Base-by-base conservation (phyloP, 768 basidiomycete genomes). In the Paxillus involutus region DNA sequence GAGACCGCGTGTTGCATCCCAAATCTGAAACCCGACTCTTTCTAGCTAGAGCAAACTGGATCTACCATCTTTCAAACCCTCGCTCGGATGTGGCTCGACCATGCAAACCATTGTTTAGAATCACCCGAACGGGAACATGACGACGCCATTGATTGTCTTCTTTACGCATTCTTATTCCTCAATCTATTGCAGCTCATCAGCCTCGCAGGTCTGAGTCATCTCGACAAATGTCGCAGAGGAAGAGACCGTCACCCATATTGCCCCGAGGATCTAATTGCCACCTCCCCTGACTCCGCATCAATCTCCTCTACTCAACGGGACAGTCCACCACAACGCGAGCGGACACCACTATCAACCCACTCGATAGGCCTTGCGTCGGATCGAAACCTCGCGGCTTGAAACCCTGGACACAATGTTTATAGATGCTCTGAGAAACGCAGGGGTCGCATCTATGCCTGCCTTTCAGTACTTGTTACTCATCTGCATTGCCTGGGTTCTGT, bases 1-100 rank as follows among this genome's bases (percentile, higher is more conserved):
- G 26, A 21, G 48, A 30, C 46, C 19, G 14, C 33, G 14, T 33
- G 7, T 19, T 53, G 21, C 21, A 33, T 56, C 41, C 16, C 44
- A 45, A 6, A 8, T 30, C n/a, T 41, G 39, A 50, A 6, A 29
- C 12, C 21, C 57, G 19, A 55, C 19, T 8, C 44, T 11, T 36
- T 51, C 41, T 52, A 90, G 88, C 73, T 91, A 53, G 89, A 91
- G 64, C 84, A 88, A 67, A 82, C 84, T 2, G 88, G 88, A 2
- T 81, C 85, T 3, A 87, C 85, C 0, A 79, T 89, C 50, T 82
- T 85, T 52, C 86, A 90, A 59, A 89, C 87, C 0, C 62, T 90
- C 11, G 79, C 87, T n/a, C 89, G 89, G 43, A 73, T 89, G 30
- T 70, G 80, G 21, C 76, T 91, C 12, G 89, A 91, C 64, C 71